These are phyloP conservation scores for Cucurbitaria berberidis DNA, from an alignment of 2,329 filamentous ascomycete species.

Conservation along the genomic window DNA sequence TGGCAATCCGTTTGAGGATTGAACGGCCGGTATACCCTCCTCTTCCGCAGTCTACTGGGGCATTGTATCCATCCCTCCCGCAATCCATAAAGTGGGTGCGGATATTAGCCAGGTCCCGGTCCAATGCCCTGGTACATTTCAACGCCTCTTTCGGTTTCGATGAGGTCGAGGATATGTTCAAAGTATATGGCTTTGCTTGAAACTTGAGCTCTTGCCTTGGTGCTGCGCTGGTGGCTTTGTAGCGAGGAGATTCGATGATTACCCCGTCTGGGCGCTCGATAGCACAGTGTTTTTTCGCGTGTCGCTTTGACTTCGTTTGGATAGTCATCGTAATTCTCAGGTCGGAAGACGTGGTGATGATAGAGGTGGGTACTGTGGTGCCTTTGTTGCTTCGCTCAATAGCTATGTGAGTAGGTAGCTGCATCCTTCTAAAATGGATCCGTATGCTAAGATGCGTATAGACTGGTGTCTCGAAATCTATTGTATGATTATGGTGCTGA, in stretches of 20 bases:
- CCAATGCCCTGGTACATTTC: neutral
- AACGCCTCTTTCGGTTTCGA: neutral
- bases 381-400: neutral
- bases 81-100: neutral
- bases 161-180: neutral
- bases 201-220: conserved; percentile 1
- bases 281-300: conserved; percentile 14
- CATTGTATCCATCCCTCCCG: conserved; percentile 6
- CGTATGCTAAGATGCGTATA: too few relatives aligned
- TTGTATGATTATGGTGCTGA: neutral
- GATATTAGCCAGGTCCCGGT: neutral
- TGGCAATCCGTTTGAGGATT: neutral
- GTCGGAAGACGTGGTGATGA: neutral
- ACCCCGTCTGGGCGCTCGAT: conserved; percentile 23
- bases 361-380: neutral
- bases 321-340: conserved; percentile 5
- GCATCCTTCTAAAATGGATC: too few relatives aligned
- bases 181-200: conserved; percentile 1
- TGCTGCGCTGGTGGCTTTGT: conserved; percentile 8
- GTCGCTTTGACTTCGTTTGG: conserved; percentile 3
- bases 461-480: neutral
- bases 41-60: neutral
- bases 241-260: conserved; percentile 23
- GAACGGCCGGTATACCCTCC: neutral
- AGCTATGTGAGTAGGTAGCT: neutral